Conservation (phyloP, 1,284 basidiomycete species). For the Boletus sp. region DNA sequence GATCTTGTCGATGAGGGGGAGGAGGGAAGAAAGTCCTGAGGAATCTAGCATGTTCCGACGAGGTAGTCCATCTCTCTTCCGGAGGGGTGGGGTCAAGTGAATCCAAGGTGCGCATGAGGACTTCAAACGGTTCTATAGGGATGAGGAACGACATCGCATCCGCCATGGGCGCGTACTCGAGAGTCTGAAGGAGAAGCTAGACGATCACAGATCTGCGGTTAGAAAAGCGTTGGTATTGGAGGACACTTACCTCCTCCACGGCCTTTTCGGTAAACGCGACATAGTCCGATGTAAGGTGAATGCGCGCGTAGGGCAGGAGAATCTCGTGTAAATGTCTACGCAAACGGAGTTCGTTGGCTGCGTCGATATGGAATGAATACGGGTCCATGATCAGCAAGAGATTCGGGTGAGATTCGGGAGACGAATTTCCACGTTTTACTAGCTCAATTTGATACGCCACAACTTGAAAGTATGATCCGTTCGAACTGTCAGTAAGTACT, state of each 20-base stretch:
- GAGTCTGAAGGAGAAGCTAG: conserved; percentile 49
- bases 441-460: not conserved
- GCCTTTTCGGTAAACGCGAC: conserved; percentile 54
- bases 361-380: conserved; percentile 24
- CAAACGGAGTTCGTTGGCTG: conserved; percentile 36
- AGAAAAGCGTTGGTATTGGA: not conserved
- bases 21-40: conserved; percentile 41
- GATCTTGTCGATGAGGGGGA: conserved; percentile 26
- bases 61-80: conserved; percentile 49
- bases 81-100: conserved; percentile 42
- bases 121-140: conserved; percentile 54
- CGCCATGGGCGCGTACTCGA: conserved; percentile 47
- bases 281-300: conserved; percentile 60
- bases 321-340: conserved; percentile 55
- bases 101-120: conserved; percentile 41
- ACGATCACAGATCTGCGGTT: conserved; percentile 10
- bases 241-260: conserved; percentile 48
- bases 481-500: no score
- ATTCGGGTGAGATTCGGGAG: not conserved
- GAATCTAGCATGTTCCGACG: conserved; percentile 42
- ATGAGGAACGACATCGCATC: conserved; percentile 55
- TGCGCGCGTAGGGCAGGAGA: conserved; percentile 54
- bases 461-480: no score
- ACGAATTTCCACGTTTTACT: conserved; percentile 14
- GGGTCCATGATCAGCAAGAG: conserved; percentile 21